A percentile compares a stretch with the other conserved stretches of the same genome.
Conservation (phyloP, 768 basidiomycete genomes). For the Termitomyces sp. region DNA sequence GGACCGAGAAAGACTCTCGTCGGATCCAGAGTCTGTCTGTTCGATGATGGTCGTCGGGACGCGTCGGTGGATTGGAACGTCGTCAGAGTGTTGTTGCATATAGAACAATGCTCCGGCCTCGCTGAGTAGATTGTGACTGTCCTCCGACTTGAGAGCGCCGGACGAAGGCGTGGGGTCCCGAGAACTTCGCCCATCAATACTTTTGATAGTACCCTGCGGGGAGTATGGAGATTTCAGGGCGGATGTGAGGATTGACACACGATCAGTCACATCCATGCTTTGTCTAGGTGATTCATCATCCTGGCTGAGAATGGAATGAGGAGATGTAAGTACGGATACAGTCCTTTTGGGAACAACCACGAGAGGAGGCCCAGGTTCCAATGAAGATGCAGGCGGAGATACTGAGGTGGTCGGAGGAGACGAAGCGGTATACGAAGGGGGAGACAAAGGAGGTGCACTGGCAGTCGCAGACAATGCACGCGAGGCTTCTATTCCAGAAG, state of each 20-base stretch:
- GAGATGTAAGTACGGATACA: conserved; percentile 29
- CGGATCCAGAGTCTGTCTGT: conserved; percentile 30
- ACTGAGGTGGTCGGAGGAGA: background rate
- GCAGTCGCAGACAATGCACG: background rate
- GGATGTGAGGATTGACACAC: conserved; percentile 26
- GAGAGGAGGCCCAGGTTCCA: conserved; percentile 2
- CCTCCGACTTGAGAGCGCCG: conserved; percentile 21
- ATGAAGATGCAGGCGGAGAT: background rate
- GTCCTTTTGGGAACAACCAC: conserved; percentile 1
- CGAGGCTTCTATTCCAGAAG: conserved; percentile 2
- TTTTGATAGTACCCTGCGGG: conserved; percentile 11
- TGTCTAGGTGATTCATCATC: conserved; percentile 5
- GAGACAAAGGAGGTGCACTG: background rate
- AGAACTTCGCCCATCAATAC: conserved; percentile 10
- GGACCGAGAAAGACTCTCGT: conserved; percentile 17
- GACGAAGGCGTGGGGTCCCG: conserved; percentile 12
- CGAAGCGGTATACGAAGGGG: conserved; percentile 1
- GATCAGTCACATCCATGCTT: background rate
- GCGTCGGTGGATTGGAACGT: conserved; percentile 22
- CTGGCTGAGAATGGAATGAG: conserved; percentile 17
- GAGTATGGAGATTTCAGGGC: conserved; percentile 35
- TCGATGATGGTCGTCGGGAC: conserved; percentile 40
- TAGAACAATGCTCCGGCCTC: conserved; percentile 67
- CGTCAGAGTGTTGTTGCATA: conserved; percentile 42
- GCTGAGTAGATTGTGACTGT: conserved; percentile 32